Percentiles rank a stretch among this genome's conserved stretches.
Conservation (phyloP, 129 eudicot species). For the Ambrosia artemisiifolia region DNA sequence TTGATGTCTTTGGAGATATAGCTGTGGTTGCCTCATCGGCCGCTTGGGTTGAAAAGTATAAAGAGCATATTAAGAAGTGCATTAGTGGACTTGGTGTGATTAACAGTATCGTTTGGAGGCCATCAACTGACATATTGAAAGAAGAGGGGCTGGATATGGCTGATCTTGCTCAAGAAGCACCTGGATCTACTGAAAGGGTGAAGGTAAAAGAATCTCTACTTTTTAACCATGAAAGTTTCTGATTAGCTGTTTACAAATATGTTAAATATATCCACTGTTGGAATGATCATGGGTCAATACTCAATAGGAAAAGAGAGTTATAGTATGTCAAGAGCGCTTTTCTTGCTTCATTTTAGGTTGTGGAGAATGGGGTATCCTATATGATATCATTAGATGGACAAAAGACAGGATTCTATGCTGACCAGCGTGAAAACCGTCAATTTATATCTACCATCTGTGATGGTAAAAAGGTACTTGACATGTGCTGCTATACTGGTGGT, state of each 20-base stretch:
- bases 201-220: conserved; percentile 43
- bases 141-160: conserved; percentile 81
- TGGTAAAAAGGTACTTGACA: conserved; percentile 77
- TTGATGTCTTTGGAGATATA: conserved; percentile 83
- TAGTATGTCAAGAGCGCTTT: conserved; percentile 11
- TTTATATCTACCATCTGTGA: conserved; percentile 59
- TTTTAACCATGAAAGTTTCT: conserved; percentile 13
- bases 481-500: conserved; percentile 97
- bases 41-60: conserved; percentile 95
- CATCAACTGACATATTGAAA: conserved; percentile 74
- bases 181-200: conserved; percentile 42
- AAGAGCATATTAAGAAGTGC: conserved; percentile 60
- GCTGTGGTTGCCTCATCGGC: conserved; percentile 98
- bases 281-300: background rate
- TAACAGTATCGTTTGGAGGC: conserved; percentile 70
- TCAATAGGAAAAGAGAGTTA: background rate
- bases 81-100: conserved; percentile 44
- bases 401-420: conserved; percentile 97
- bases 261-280: background rate
- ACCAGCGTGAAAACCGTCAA: conserved; percentile 94
- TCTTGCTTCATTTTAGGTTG: conserved; percentile 44
- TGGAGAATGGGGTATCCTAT: conserved; percentile 85
- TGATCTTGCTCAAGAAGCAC: conserved; percentile 38
- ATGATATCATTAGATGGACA: conserved; percentile 88
- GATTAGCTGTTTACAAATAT: conserved; percentile 1